These are phyloP conservation scores for Microbotryum saponariae DNA, from an alignment of 1,284 basidiomycete species.

Conservation along the genomic window DNA sequence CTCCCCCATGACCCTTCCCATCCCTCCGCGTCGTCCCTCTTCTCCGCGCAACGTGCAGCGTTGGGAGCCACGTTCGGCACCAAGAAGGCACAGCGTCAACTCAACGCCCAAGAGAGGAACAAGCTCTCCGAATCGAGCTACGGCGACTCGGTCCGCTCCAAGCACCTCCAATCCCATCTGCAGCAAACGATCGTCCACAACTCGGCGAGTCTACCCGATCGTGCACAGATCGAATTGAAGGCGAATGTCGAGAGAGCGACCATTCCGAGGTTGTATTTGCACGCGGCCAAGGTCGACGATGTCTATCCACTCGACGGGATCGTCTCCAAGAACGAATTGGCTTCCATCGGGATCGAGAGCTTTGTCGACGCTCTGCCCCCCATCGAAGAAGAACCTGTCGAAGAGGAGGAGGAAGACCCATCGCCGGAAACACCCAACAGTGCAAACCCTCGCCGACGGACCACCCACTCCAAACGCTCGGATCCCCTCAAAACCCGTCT, in stretches of 20 bases:
- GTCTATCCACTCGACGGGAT: constrained; percentile 68
- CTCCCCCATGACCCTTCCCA: constrained; percentile 9
- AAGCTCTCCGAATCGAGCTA: constrained; percentile 62
- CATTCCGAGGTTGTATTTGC: constrained; percentile 62
- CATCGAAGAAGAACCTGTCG: too few relatives aligned
- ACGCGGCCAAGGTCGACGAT: constrained; percentile 58
- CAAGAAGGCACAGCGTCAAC: constrained; percentile 78
- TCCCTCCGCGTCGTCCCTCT: constrained; percentile 1
- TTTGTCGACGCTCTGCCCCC: not conserved
- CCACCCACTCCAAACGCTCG: constrained; percentile 45
- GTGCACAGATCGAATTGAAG: constrained; percentile 58
- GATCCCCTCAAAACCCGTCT: constrained; percentile 49
- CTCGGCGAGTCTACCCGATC: constrained; percentile 57
- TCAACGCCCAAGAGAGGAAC: constrained; percentile 75
- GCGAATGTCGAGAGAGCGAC: constrained; percentile 55
- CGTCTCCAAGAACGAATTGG: constrained; percentile 61
- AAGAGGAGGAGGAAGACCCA: too few relatives aligned
- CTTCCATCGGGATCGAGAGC: constrained; percentile 46
- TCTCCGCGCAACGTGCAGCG: constrained; percentile 49
- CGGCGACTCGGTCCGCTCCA: constrained; percentile 11
- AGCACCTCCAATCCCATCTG: constrained; percentile 60
- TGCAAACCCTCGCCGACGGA: too few relatives aligned
- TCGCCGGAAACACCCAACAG: too few relatives aligned
- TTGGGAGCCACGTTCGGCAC: constrained; percentile 87
- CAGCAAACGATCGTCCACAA: constrained; percentile 69